Conservation (phyloP, 345 rosid genomes). For the Lepidium didymum region DNA sequence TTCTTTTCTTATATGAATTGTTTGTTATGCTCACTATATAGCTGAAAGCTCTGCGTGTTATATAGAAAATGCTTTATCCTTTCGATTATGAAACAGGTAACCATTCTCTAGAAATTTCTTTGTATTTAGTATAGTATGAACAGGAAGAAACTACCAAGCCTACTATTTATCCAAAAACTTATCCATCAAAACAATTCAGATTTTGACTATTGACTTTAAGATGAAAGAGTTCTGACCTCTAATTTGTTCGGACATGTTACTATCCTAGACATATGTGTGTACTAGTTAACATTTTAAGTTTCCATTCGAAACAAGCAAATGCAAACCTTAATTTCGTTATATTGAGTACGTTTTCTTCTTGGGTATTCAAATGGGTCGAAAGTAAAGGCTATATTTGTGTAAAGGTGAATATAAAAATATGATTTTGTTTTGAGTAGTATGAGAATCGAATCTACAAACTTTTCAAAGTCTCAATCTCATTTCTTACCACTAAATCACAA, state of each 20-base stretch:
- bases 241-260: conserved; percentile 15
- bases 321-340: background rate
- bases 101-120: background rate
- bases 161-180: conserved; percentile 13
- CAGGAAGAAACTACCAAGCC: conserved; percentile 1
- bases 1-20: background rate
- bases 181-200: background rate
- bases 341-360: too few species aligned
- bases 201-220: conserved; percentile 9
- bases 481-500: too few species aligned
- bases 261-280: background rate
- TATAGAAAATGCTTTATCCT: background rate
- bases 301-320: background rate
- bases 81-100: background rate
- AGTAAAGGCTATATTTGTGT: too few species aligned
- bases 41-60: background rate
- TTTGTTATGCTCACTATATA: background rate
- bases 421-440: too few species aligned
- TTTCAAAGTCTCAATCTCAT: too few species aligned
- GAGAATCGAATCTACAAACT: too few species aligned
- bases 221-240: conserved; percentile 12
- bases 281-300: background rate
- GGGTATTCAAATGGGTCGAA: too few species aligned
- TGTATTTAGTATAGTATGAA: conserved; percentile 5
- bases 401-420: too few species aligned